These are phyloP conservation scores for Saccharomycodes ludwigii DNA, from an alignment of 805 yeast genomes.

Conservation along the genomic window DNA sequence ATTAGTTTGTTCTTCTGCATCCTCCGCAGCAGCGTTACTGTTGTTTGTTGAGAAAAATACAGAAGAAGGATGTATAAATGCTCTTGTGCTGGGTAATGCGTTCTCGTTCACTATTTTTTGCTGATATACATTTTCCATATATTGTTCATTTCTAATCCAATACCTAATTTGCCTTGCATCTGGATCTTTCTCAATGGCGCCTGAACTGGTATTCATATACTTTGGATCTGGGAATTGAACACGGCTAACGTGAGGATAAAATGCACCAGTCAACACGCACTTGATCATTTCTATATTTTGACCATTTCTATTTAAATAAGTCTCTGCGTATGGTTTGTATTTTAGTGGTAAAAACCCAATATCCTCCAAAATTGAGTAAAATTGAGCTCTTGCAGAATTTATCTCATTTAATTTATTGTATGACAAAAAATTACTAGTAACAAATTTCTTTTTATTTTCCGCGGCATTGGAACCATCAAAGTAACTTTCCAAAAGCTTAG, in stretches of 20 bases:
- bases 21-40: slow-evolving; percentile 16
- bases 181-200: slow-evolving; percentile 77
- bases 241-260: slow-evolving; percentile 72
- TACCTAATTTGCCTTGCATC: slow-evolving; percentile 63
- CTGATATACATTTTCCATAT: slow-evolving; percentile 21
- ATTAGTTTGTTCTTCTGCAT: slow-evolving; percentile 13
- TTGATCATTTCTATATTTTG: slow-evolving; percentile 40
- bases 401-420: slow-evolving; percentile 58
- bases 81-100: slow-evolving; percentile 48
- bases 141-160: slow-evolving; percentile 59
- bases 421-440: slow-evolving; percentile 50
- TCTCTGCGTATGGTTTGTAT: slow-evolving; percentile 23
- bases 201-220: slow-evolving; percentile 53
- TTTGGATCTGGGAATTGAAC: slow-evolving; percentile 77
- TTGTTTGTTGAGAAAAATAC: slow-evolving; percentile 44
- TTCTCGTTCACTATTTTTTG: slow-evolving; percentile 8
- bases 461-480: slow-evolving; percentile 14
- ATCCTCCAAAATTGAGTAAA: slow-evolving; percentile 57
- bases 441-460: slow-evolving; percentile 30
- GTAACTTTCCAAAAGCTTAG: slow-evolving; percentile 48
- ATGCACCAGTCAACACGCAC: slow-evolving; percentile 66
- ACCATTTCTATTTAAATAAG: slow-evolving; percentile 38
- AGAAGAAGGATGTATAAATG: slow-evolving; percentile 82
- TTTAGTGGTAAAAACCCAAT: slow-evolving; percentile 60
- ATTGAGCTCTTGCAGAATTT: slow-evolving; percentile 57